Percentiles rank a stretch among this genome's conserved stretches.
These are phyloP conservation scores for Neurospora terricola DNA, from an alignment of 495 filamentous ascomycete genomes.

Conservation along the genomic window DNA sequence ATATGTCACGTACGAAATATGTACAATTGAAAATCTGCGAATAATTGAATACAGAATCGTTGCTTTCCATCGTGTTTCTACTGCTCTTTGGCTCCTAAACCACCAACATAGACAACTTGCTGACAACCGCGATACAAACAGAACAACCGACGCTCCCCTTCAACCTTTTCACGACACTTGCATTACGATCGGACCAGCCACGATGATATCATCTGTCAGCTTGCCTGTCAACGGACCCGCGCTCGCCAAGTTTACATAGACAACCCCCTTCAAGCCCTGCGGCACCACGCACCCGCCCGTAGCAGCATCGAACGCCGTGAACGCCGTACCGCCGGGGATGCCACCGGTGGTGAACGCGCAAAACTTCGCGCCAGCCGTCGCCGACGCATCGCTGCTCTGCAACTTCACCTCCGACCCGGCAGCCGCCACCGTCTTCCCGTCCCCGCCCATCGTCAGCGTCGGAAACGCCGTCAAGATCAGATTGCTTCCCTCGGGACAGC, in stretches of 20 bases:
- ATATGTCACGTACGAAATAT: not conserved
- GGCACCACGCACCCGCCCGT: slow-evolving; percentile 40
- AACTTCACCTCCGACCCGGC: slow-evolving; percentile 32
- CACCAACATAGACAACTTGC: not conserved
- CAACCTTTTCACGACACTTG: slow-evolving; percentile 32
- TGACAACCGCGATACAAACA: not conserved
- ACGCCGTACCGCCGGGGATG: slow-evolving; percentile 40
- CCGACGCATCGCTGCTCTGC: slow-evolving; percentile 21
- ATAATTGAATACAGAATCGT: not conserved
- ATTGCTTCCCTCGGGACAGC: slow-evolving; percentile 47
- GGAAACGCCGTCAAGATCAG: slow-evolving; percentile 50
- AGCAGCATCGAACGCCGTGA: slow-evolving; percentile 34
- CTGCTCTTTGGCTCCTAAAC: not conserved
- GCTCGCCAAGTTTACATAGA: slow-evolving; percentile 44
- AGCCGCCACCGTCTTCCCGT: slow-evolving; percentile 12
- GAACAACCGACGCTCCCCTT: not conserved
- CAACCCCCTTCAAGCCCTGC: slow-evolving; percentile 40
- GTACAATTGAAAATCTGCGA: not conserved
- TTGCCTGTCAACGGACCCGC: slow-evolving; percentile 29
- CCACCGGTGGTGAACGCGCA: slow-evolving; percentile 50
- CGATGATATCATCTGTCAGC: slow-evolving; percentile 40
- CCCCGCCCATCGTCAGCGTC: slow-evolving; percentile 33
- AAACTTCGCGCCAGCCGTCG: slow-evolving; percentile 33
- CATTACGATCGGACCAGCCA: slow-evolving; percentile 44
- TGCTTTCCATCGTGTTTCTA: not conserved